phyloP scores from a whole-genome alignment of 1,139 yeast species.

The Candida pseudocylindracea region DNA sequence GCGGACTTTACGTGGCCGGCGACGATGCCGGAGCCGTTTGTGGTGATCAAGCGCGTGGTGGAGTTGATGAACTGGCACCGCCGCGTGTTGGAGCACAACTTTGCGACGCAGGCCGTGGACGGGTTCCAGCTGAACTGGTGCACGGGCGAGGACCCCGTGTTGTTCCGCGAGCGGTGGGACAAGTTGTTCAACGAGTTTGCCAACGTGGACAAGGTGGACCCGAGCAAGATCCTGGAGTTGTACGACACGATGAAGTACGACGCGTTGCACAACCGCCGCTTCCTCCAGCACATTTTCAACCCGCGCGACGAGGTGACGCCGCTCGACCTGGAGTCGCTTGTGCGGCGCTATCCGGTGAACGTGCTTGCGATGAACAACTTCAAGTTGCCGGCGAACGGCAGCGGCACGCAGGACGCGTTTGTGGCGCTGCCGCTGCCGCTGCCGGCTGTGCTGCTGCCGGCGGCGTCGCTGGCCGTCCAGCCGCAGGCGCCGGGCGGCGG shows the following conservation, averaged over 20 bases:
- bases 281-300: slow-evolving; percentile 66
- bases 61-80: slow-evolving; percentile 90
- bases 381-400: slow-evolving; percentile 21
- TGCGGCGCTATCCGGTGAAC: slow-evolving; percentile 64
- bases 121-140: slow-evolving; percentile 77
- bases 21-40: slow-evolving; percentile 92
- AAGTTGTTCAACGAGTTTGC: slow-evolving; percentile 84
- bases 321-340: slow-evolving; percentile 37
- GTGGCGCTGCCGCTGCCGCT: slow-evolving; percentile 4
- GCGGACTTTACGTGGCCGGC: slow-evolving; percentile 99
- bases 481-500: neutral
- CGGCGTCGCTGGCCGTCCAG: slow-evolving; percentile 9
- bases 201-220: slow-evolving; percentile 90
- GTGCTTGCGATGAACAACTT: slow-evolving; percentile 59
- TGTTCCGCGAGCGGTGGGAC: slow-evolving; percentile 95
- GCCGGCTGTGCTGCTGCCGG: slow-evolving; percentile 7
- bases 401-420: slow-evolving; percentile 8
- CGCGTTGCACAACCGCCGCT: slow-evolving; percentile 85
- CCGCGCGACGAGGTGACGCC: slow-evolving; percentile 27
- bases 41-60: slow-evolving; percentile 81
- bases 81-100: slow-evolving; percentile 67
- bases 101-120: slow-evolving; percentile 39
- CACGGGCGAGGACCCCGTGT: slow-evolving; percentile 81
- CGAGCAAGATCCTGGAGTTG: slow-evolving; percentile 86
- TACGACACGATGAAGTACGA: slow-evolving; percentile 98